Evolutionary conservation across 768 basidiomycete genomes (phyloP), one percentile per base, ranked within the genome.

Genomic region (Myochromella boudieri): DNA sequence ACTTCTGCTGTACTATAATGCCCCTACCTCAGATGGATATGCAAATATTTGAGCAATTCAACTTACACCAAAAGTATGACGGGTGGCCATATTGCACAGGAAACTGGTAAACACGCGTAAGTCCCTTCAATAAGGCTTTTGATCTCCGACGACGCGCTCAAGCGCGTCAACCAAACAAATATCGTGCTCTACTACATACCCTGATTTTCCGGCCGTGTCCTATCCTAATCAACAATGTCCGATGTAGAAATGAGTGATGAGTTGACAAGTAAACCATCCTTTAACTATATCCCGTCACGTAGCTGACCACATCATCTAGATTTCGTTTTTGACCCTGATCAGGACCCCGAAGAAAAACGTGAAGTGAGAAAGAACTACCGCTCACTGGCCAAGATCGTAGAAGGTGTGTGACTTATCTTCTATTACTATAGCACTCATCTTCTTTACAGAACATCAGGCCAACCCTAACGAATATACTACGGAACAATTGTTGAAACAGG

Each of bases 311-410:
- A 32, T 10, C 39, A 28, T 31, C 37, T 41, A 59, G 71, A 69
- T 40, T 64, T 77, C 14, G 68, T 75, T 10, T 93, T 89, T 59
- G 87, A 93, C 60, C 90, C 90, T 8, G 87, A 93, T 63, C 91
- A 93, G 61, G 78, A 92, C 69, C 81, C 84, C 4, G 84, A 87
- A 51, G 85, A 88, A 61, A 85, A 87, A 64, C 82, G 91, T 53
- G 73, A 74, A 31, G 69, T 93, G 6, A 76, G 91, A 33, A 82
- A 83, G 60, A 71, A 80, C 53, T 94, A 92, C 59, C 83, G 92
- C 49, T 67, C 73, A 12, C 66, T 91, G 48, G 76, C 82, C 37
- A 80, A 76, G 53, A 69, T 69, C 43, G 75, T 85, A 22, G 84
- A 85, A 71, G 84, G 90, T 84, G 51, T 40, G 69, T n/a, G n/a